Conservation (phyloP, 768 basidiomycete genomes). For the Sporobolomyces roseus region DNA sequence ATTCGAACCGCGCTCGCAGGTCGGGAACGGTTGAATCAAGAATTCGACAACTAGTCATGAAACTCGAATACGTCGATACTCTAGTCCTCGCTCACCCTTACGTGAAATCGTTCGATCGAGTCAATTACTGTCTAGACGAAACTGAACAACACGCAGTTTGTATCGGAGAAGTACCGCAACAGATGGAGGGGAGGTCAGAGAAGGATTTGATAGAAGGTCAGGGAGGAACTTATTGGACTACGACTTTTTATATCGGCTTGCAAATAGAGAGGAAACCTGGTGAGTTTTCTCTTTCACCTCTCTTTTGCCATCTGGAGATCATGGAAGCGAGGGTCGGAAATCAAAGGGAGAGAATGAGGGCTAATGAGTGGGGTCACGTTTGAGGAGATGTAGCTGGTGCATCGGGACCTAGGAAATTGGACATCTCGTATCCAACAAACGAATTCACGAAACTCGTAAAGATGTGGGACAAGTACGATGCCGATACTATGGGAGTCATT, state of each 20-base stretch:
- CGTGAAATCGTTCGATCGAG: slow-evolving; percentile 86
- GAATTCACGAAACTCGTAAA: slow-evolving; percentile 93
- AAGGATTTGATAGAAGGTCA: slow-evolving; percentile 63
- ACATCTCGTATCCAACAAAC: slow-evolving; percentile 93
- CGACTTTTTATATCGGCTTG: slow-evolving; percentile 96
- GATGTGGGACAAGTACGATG: slow-evolving; percentile 91
- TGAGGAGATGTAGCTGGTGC: slow-evolving; percentile 59
- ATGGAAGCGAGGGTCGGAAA: too few relatives aligned
- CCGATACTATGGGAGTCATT: slow-evolving; percentile 85
- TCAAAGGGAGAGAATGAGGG: neutral
- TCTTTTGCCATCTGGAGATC: too few relatives aligned
- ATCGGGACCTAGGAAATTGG: slow-evolving; percentile 73
- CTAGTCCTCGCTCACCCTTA: slow-evolving; percentile 90
- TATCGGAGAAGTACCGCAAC: slow-evolving; percentile 76
- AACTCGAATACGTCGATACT: slow-evolving; percentile 91
- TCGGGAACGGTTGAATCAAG: slow-evolving; percentile 98
- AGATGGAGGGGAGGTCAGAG: slow-evolving; percentile 66
- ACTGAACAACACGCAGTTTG: slow-evolving; percentile 84
- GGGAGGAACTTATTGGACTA: slow-evolving; percentile 68
- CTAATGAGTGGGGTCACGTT: too few relatives aligned
- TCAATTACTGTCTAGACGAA: slow-evolving; percentile 73
- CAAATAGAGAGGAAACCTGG: slow-evolving; percentile 85
- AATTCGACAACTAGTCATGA: slow-evolving; percentile 93
- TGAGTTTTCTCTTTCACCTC: slow-evolving; percentile 47
- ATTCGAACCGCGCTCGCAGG: slow-evolving; percentile 50